Evolutionary conservation across 148 eudicot species (phyloP).

Genomic region (Camellia lanceoleosa): DNA sequence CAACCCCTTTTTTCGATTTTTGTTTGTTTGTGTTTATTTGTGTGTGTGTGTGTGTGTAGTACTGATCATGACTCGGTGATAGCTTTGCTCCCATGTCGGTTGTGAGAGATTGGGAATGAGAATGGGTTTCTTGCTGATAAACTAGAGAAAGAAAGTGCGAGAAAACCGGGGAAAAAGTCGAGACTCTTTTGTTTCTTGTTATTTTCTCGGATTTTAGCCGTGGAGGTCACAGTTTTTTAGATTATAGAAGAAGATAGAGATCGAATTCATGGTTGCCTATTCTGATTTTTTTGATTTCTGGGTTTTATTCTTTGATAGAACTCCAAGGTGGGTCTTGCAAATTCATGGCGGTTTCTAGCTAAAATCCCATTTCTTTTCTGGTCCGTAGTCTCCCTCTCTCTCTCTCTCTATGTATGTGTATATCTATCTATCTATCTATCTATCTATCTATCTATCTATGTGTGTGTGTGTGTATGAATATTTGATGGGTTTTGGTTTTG

Average conservation of each 20-base stretch:
- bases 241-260: constrained; percentile 15
- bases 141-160: constrained; percentile 12
- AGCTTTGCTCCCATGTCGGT: constrained; percentile 9
- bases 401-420: background rate
- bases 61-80: constrained; percentile 22
- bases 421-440: background rate
- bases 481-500: background rate
- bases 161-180: constrained; percentile 17
- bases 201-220: background rate
- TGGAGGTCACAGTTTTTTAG: background rate
- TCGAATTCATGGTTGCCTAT: constrained; percentile 9
- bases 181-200: constrained; percentile 4
- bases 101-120: constrained; percentile 1
- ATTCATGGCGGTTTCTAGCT: constrained; percentile 18
- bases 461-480: background rate
- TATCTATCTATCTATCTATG: too few species aligned
- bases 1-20: background rate
- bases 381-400: background rate
- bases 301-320: constrained; percentile 6
- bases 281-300: background rate
- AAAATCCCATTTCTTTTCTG: constrained; percentile 11
- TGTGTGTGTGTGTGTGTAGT: constrained; percentile 15
- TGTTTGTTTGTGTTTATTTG: background rate
- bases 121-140: background rate
- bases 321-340: background rate